Base-by-base conservation (phyloP, 2,329 filamentous ascomycete species). In the Aspergillus eucalypticola region DNA sequence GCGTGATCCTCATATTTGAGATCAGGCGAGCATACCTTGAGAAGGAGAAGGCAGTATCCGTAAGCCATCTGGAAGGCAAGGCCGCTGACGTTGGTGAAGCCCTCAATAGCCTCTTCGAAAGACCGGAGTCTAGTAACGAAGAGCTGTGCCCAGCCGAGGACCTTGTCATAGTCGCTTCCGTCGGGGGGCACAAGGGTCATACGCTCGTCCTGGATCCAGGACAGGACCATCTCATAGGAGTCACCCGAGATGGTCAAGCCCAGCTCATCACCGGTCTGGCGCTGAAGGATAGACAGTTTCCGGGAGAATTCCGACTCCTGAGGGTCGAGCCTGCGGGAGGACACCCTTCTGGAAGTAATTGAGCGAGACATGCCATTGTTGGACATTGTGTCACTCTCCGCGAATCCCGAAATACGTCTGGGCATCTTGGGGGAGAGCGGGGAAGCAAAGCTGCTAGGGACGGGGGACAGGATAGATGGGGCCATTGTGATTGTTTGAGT, bases 31-130 rank as follows among this genome's bases (percentile, higher is more conserved):
- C 59, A n/a, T 71, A 82, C 80, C 71, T 83, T 78, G 6, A 85
- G 74, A 5, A 84, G 73, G 42, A 80, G 71, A 7, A 74, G 75
- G 29, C 79, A 81, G 65, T 81, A 77, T 4, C 78, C 80, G 65
- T 82, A 83, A 3, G 79, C 80, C n/a, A 84, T 68, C 27, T 80
- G 73, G 7, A 81, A 78, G 13, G 81, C 82, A 3, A 75, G 58
- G 32, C 72, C 69, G 60, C 73, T 76, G 52, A 76, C 75, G 0
- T 71, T 72, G 1, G 71, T 75, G 51, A 79, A 78, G 15, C 70
- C 62, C 27, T 73, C 69, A 49, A 78, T 75, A 5, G 68, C 72
- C 8, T 66, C 32, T 50, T 78, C 74, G 44, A 78, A 78, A 2
- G 70, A 71, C 56, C 78, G 71, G 21, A 79, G 56, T 7, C 75